phyloP scores from a whole-genome alignment of 306 rosid genomes.

The Cicer yamashitae region DNA sequence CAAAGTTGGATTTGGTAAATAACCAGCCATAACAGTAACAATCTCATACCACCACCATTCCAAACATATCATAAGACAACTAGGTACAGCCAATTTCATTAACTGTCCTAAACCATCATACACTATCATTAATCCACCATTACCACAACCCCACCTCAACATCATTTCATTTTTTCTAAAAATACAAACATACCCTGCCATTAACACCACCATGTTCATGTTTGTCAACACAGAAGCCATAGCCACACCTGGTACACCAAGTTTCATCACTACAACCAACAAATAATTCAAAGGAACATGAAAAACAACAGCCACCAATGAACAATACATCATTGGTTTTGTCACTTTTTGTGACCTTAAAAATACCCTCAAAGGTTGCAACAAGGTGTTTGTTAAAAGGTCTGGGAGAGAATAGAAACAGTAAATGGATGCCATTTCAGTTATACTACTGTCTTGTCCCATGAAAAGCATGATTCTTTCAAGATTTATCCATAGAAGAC shows the following conservation, averaged over 20 bases:
- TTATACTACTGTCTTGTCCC: conserved; percentile 77
- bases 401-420: conserved; percentile 86
- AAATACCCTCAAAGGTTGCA: conserved; percentile 81
- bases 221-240: conserved; percentile 87
- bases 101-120: conserved; percentile 63
- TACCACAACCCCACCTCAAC: conserved; percentile 52
- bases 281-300: conserved; percentile 76
- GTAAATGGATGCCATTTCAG: conserved; percentile 71
- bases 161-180: conserved; percentile 48
- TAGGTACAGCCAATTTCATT: conserved; percentile 79
- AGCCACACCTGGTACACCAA: conserved; percentile 87
- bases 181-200: conserved; percentile 68
- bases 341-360: conserved; percentile 81
- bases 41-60: conserved; percentile 99
- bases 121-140: conserved; percentile 18
- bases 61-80: conserved; percentile 88
- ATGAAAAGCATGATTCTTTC: conserved; percentile 71
- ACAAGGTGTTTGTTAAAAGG: conserved; percentile 68
- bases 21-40: conserved; percentile 87
- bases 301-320: conserved; percentile 68
- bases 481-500: conserved; percentile 74
- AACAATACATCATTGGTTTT: conserved; percentile 87
- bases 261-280: conserved; percentile 57
- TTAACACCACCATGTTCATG: conserved; percentile 71
- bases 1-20: conserved; percentile 68